These are phyloP conservation scores for Porcisia hertigi DNA, from an alignment of 208 protist species.

Conservation along the genomic window DNA sequence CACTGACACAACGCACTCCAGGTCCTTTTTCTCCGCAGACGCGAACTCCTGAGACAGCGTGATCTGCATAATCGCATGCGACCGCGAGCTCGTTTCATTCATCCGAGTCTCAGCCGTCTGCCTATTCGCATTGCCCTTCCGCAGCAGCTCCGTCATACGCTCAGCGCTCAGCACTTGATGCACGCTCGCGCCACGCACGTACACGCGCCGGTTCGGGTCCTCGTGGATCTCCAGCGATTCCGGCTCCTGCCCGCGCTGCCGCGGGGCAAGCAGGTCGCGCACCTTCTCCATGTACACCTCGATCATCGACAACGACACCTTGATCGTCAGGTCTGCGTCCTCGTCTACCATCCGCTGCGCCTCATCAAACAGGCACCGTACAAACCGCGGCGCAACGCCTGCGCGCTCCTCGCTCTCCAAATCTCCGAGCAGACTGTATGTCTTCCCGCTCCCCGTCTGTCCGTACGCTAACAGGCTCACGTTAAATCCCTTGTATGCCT, in stretches of 20 bases:
- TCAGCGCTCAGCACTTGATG: slow-evolving; percentile 75
- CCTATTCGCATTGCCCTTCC: slow-evolving; percentile 64
- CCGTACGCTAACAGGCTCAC: slow-evolving; percentile 84
- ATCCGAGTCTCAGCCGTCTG: slow-evolving; percentile 81
- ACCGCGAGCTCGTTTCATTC: slow-evolving; percentile 90
- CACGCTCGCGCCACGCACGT: slow-evolving; percentile 62
- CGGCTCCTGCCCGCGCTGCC: slow-evolving; percentile 70
- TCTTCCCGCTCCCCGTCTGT: slow-evolving; percentile 81
- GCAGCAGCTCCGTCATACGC: slow-evolving; percentile 68
- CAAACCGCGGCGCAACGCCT: slow-evolving; percentile 43
- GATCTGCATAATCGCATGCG: slow-evolving; percentile 90
- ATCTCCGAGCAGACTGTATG: slow-evolving; percentile 75
- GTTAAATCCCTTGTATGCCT: slow-evolving; percentile 86
- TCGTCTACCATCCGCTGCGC: slow-evolving; percentile 49
- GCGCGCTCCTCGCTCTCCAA: slow-evolving; percentile 32
- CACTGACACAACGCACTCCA: slow-evolving; percentile 69
- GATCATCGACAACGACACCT: slow-evolving; percentile 78
- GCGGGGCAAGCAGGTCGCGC: slow-evolving; percentile 67
- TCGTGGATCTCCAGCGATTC: slow-evolving; percentile 75
- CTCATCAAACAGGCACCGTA: slow-evolving; percentile 46
- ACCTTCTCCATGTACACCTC: slow-evolving; percentile 86
- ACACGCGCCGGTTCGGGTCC: slow-evolving; percentile 58
- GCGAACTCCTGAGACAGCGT: slow-evolving; percentile 63
- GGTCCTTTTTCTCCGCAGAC: slow-evolving; percentile 46
- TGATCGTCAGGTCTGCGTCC: slow-evolving; percentile 51